These are phyloP conservation scores for Fallopia convolvulus DNA, from an alignment of 148 eudicot genomes.

Conservation along the genomic window DNA sequence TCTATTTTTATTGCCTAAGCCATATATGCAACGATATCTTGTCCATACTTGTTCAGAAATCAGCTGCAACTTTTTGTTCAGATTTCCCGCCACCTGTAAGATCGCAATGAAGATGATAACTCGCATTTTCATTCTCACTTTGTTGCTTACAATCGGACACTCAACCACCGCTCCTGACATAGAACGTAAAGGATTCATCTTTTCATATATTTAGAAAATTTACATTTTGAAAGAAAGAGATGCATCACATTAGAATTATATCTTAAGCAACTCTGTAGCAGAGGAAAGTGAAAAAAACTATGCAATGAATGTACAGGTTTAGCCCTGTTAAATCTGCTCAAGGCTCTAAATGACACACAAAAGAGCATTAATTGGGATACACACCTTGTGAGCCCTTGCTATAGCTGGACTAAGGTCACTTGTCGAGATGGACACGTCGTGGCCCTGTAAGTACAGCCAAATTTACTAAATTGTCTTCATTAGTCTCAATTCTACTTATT, in stretches of 20 bases:
- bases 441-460: conserved; percentile 49
- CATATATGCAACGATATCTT: neutral
- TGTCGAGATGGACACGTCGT: conserved; percentile 68
- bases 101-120: conserved; percentile 23
- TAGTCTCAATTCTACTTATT: neutral
- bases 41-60: too few species aligned
- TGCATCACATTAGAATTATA: neutral
- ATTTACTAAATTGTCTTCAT: too few species aligned
- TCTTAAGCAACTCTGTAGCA: neutral
- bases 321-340: conserved; percentile 54
- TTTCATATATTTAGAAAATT: neutral
- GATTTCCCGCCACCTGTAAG: conserved; percentile 8
- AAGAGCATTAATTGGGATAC: conserved; percentile 57
- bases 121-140: conserved; percentile 27
- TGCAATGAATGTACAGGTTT: conserved; percentile 43
- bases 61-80: conserved; percentile 5
- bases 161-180: conserved; percentile 53
- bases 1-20: neutral
- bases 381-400: conserved; percentile 71
- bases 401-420: conserved; percentile 81
- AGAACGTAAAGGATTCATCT: conserved; percentile 45
- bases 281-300: neutral
- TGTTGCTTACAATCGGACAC: conserved; percentile 30
- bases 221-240: neutral
- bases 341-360: conserved; percentile 58